Conservation (phyloP, 1,284 basidiomycete genomes). For the Papiliotrema terrestris region DNA sequence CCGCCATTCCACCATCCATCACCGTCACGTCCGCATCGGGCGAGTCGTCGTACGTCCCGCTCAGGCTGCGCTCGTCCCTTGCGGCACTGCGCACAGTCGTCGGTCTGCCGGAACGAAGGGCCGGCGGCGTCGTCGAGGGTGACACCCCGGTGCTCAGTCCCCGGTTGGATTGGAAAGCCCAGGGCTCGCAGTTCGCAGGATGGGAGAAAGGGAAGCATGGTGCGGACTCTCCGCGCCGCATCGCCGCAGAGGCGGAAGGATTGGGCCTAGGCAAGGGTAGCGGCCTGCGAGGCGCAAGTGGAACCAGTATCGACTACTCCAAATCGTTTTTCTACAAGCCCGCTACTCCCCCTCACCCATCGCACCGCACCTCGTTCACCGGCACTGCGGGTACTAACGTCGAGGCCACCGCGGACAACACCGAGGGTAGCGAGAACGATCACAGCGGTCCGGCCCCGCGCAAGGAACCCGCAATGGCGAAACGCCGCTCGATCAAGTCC, state of each 20-base stretch:
- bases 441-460: neutral
- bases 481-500: slow-evolving; percentile 41
- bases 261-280: neutral
- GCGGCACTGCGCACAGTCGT: slow-evolving; percentile 32
- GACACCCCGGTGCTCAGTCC: slow-evolving; percentile 26
- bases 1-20: slow-evolving; percentile 29
- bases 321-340: slow-evolving; percentile 50
- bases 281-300: neutral
- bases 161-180: slow-evolving; percentile 35
- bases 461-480: slow-evolving; percentile 1
- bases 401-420: neutral
- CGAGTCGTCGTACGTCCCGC: slow-evolving; percentile 4
- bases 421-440: neutral
- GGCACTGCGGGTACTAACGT: slow-evolving; percentile 1
- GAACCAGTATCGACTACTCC: slow-evolving; percentile 37
- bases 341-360: slow-evolving; percentile 34
- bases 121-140: neutral
- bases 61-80: slow-evolving; percentile 33
- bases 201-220: slow-evolving; percentile 18
- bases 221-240: neutral
- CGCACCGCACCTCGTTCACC: neutral
- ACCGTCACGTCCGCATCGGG: neutral
- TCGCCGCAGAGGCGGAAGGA: neutral
- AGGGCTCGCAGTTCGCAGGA: slow-evolving; percentile 37
- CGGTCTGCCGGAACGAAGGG: neutral